Conservation (phyloP, 352 stramenopile genomes). For the Thalassiosira delicatula region DNA sequence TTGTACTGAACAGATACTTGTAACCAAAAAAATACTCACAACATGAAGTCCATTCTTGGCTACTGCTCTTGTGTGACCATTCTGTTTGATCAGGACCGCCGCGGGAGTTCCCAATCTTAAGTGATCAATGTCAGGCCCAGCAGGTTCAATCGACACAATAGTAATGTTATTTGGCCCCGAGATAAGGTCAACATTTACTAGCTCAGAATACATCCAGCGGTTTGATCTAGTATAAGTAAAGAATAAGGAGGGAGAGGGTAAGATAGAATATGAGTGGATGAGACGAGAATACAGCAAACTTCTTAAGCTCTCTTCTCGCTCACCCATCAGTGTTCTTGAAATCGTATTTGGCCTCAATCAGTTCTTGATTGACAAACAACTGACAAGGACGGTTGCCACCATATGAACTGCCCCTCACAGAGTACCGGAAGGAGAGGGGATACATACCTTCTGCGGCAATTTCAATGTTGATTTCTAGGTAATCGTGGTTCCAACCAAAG, state of each 20-base stretch:
- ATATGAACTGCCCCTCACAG: constrained; percentile 16
- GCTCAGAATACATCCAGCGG: constrained; percentile 60
- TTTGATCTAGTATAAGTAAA: no score
- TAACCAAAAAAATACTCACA: no score
- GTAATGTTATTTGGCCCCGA: constrained; percentile 59
- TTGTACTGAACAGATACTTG: no score
- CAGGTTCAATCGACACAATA: constrained; percentile 47
- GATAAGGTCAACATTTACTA: constrained; percentile 52
- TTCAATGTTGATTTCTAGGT: constrained; percentile 47
- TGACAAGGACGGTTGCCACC: constrained; percentile 44
- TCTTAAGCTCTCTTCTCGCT: no score
- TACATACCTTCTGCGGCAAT: constrained; percentile 19
- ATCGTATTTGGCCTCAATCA: constrained; percentile 37
- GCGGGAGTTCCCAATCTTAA: constrained; percentile 56
- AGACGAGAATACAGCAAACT: no score
- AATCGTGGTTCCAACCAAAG: constrained; percentile 41
- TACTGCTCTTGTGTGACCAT: constrained; percentile 37
- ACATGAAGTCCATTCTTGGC: constrained; percentile 53
- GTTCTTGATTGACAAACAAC: constrained; percentile 49
- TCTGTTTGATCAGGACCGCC: constrained; percentile 16
- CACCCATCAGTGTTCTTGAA: constrained; percentile 49
- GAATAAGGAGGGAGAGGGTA: no score
- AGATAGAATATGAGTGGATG: no score
- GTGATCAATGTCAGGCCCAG: constrained; percentile 69
- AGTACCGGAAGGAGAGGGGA: constrained; percentile 65